Base-by-base conservation (phyloP, 75 land plant species). In the Cupressus sempervirens region DNA sequence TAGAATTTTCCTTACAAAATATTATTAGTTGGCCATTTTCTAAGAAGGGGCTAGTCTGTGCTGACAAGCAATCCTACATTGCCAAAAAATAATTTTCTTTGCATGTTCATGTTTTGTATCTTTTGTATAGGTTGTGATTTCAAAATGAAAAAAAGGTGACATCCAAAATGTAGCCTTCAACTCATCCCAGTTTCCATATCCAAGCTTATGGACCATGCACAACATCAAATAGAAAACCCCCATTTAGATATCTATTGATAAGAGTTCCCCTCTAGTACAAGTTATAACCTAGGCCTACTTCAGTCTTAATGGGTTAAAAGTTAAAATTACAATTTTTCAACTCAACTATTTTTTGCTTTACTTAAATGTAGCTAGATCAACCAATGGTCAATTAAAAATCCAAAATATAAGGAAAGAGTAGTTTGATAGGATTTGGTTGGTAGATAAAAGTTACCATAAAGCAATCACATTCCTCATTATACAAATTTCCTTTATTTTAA, bases 121-220 rank as follows among this genome's bases (percentile, higher is more conserved):
- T n/a, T n/a, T n/a, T n/a, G n/a, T n/a, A n/a, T n/a, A n/a, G n/a
- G n/a, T n/a, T n/a, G n/a, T n/a, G n/a, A n/a, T n/a, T n/a, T 97
- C 99, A 89, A 97, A 96, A 15, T 98, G 95, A 74, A 97, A 97
- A 76, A 96, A 89, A 65, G 98, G 94, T 50, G 98, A 96, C 52
- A 91, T 93, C 16, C 98, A 96, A 68, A 97, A 96, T 40, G 96
- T 98, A 73, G 98, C 99, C 85, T 96, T 97, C 40, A 97, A 85
- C 89, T 96, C 99, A 84, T 97, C 99, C 99, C 99, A 97, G 90
- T 97, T 97, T 29, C 98, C 99, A 92, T 97, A 97, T 15, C 99
- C 99, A 88, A 97, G 93, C 77, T 94, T 94, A 88, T 97, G 98
- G 29, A 97, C 93, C 96, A 94, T 94, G 91, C 99, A 97, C 50